These are phyloP conservation scores for Wickerhamomyces ciferrii DNA, from an alignment of 805 yeast species.

Conservation along the genomic window DNA sequence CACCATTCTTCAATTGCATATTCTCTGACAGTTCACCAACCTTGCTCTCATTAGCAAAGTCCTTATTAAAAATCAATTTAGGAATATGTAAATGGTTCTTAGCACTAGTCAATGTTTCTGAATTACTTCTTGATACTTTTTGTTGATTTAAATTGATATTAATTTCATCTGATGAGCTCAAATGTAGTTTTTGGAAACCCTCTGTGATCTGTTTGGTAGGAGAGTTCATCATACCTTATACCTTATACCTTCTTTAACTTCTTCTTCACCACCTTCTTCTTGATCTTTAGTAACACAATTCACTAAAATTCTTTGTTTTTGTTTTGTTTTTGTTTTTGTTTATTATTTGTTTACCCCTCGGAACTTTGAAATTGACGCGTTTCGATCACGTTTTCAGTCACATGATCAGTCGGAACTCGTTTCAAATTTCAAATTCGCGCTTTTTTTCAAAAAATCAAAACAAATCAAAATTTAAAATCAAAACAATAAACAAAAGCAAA, in stretches of 20 bases:
- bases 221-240: constrained; percentile 6
- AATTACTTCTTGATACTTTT: not conserved
- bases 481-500: not conserved
- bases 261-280: no score
- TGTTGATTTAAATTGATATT: no score
- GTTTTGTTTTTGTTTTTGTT: no score
- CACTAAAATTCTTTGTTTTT: no score
- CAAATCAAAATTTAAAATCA: not conserved
- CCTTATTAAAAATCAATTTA: constrained; percentile 4
- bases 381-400: not conserved
- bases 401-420: no score
- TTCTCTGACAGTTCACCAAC: not conserved
- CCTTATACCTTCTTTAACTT: no score
- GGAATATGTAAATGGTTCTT: constrained; percentile 8
- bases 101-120: not conserved
- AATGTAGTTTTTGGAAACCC: constrained; percentile 6
- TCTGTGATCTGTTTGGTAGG: constrained; percentile 14
- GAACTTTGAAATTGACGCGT: not conserved
- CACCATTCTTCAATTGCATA: constrained; percentile 4
- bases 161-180: not conserved
- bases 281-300: no score
- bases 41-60: constrained; percentile 5
- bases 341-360: constrained; percentile 1
- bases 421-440: not conserved
- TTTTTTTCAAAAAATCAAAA: not conserved